These are phyloP conservation scores for Theobroma cacao DNA, from an alignment of 345 rosid genomes.

Conservation along the genomic window DNA sequence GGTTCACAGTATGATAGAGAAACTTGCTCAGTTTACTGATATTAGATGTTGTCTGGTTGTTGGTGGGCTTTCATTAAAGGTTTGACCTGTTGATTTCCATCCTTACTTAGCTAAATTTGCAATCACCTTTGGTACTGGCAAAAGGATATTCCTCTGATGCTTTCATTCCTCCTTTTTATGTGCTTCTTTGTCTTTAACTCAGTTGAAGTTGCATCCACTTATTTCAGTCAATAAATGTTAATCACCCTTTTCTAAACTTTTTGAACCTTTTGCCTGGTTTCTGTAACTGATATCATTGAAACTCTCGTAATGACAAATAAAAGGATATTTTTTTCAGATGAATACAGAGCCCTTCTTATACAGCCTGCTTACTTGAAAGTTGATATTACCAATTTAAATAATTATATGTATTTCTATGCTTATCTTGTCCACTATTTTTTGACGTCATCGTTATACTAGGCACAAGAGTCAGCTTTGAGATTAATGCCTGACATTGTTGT, in stretches of 20 bases:
- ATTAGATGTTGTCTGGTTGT: conserved; percentile 87
- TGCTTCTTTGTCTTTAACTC: neutral
- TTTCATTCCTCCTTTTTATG: neutral
- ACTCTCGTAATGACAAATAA: neutral
- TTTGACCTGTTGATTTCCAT: conserved; percentile 25
- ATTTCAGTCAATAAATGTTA: neutral
- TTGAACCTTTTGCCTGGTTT: neutral
- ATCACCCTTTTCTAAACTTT: neutral
- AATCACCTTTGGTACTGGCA: neutral
- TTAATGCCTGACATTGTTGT: conserved; percentile 96
- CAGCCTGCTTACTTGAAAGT: neutral
- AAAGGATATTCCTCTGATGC: neutral
- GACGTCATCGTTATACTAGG: conserved; percentile 38
- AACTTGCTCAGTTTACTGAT: conserved; percentile 84
- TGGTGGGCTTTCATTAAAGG: conserved; percentile 94
- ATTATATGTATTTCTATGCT: neutral
- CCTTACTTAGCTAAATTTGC: neutral
- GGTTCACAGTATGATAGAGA: conserved; percentile 94
- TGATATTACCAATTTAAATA: neutral
- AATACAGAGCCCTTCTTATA: neutral
- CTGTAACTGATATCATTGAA: neutral
- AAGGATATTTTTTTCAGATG: neutral
- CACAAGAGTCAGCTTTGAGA: conserved; percentile 86
- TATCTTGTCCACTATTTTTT: conserved; percentile 7
- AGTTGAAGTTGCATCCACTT: neutral